Evolutionary conservation across 75 land plant genomes (phyloP).

Genomic region (Azolla pinnata): DNA sequence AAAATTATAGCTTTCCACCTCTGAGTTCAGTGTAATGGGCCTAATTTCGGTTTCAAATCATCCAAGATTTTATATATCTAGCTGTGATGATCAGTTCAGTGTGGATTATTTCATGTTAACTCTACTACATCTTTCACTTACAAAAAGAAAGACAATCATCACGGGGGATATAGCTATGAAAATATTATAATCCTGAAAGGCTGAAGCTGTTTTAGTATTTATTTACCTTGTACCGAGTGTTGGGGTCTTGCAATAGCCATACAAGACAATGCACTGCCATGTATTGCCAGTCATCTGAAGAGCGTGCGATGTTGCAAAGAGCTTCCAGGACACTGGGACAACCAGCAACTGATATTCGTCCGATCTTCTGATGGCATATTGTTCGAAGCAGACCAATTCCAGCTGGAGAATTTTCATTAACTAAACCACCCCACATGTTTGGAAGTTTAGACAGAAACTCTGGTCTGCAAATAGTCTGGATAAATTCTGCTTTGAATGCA

Average conservation of each 20-base stretch:
- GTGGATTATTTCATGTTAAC: no score
- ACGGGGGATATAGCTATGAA: not conserved
- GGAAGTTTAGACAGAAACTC: slow-evolving; percentile 77
- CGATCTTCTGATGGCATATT: slow-evolving; percentile 87
- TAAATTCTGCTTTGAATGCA: slow-evolving; percentile 73
- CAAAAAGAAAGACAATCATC: not conserved
- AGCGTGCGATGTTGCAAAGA: slow-evolving; percentile 87
- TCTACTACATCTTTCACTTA: not conserved
- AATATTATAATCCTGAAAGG: not conserved
- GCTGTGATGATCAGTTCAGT: no score
- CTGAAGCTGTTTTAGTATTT: not conserved
- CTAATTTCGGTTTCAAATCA: no score
- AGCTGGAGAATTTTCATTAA: slow-evolving; percentile 96
- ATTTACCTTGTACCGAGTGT: slow-evolving; percentile 59
- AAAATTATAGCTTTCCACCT: no score
- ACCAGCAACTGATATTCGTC: slow-evolving; percentile 69
- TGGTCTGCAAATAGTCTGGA: slow-evolving; percentile 68
- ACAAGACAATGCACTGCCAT: slow-evolving; percentile 97
- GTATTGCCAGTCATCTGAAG: slow-evolving; percentile 99
- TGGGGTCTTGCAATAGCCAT: slow-evolving; percentile 86
- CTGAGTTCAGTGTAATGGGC: no score
- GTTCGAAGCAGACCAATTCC: slow-evolving; percentile 88
- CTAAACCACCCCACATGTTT: slow-evolving; percentile 98
- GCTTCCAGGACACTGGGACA: slow-evolving; percentile 74
- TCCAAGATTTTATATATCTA: no score